Evolutionary conservation across 2,329 filamentous ascomycete genomes (phyloP), one percentile per base, ranked within the genome.

Genomic region (Botrytis squamosa): DNA sequence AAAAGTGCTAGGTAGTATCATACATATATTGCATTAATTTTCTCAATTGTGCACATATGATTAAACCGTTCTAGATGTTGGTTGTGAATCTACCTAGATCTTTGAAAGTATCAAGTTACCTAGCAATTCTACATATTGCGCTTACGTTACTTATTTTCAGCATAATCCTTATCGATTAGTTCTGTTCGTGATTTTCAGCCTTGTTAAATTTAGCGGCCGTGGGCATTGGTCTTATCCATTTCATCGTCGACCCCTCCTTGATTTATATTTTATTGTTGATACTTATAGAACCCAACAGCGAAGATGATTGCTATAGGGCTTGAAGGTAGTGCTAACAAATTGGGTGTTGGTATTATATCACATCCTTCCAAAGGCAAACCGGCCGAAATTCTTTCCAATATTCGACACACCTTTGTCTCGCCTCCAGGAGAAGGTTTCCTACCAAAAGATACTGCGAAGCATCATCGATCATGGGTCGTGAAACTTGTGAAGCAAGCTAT

Each of bases 261-360:
- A 46, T 59, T 25, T 64, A 42, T 12, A 42, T 29, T 40, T 49
- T 67, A 49, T 14, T 33, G 22, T 25, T 29, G 57, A 46, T 33
- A 25, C n/a, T 60, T 52, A 57, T 25, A 22, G 5, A 10, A 40
- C 6, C 42, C 40, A 68, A 33, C 49, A 14, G 55, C 55, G 29
- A 76, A 75, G 38, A 90, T 90, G 86, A 91, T 93, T 78, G 88
- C 90, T 44, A 87, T 93, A 79, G 91, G 91, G 36, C 87, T 93
- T 81, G 96, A 99, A 86, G 95, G 96, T 82, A 97, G 94, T 73
- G 96, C 96, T 84, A 99, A 99, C 87, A 99, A 99, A 84, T 90
- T 99, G 70, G 96, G 95, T 78, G 92, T 98, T 74, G 96, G 96
- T 80, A 86, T 99, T 74, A 97, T 99, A 82, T 88, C 90, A 38